Percentiles rank a stretch among this genome's conserved stretches.
phyloP scores from a whole-genome alignment of 495 filamentous ascomycete species.

The Lophium mytilinum region DNA sequence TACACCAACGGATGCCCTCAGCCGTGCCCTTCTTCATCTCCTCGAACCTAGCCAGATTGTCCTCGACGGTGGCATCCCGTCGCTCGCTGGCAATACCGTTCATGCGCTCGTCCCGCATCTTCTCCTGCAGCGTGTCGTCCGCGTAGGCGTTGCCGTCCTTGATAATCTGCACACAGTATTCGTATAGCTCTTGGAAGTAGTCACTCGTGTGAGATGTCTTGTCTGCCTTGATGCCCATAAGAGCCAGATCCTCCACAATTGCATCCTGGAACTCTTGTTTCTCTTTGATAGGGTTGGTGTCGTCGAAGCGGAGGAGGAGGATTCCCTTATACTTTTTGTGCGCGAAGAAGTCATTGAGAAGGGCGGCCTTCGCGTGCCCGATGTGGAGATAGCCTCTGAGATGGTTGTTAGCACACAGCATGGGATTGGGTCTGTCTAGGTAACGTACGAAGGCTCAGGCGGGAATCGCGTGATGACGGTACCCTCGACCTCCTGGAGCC shows the following conservation, averaged over 20 bases:
- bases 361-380: conserved; percentile 85
- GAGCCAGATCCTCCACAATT: conserved; percentile 73
- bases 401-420: conserved; percentile 7
- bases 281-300: conserved; percentile 91
- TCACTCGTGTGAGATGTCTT: conserved; percentile 72
- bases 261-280: conserved; percentile 86
- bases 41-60: conserved; percentile 71
- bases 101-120: conserved; percentile 73
- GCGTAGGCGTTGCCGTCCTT: conserved; percentile 80
- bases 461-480: conserved; percentile 88
- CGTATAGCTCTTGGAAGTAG: conserved; percentile 83
- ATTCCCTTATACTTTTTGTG: conserved; percentile 81
- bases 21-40: conserved; percentile 79
- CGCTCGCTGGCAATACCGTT: conserved; percentile 66
- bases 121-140: conserved; percentile 81
- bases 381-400: conserved; percentile 79
- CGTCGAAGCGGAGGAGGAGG: conserved; percentile 78
- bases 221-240: conserved; percentile 83
- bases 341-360: conserved; percentile 91
- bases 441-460: conserved; percentile 76
- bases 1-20: conserved; percentile 71
- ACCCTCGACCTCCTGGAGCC: conserved; percentile 75
- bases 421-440: not conserved
- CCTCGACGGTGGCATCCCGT: conserved; percentile 68
- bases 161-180: conserved; percentile 69